A percentile compares a stretch with the other conserved stretches of the same genome.
phyloP scores from a whole-genome alignment of 495 filamentous ascomycete genomes.

The Schizothecium vesticola region DNA sequence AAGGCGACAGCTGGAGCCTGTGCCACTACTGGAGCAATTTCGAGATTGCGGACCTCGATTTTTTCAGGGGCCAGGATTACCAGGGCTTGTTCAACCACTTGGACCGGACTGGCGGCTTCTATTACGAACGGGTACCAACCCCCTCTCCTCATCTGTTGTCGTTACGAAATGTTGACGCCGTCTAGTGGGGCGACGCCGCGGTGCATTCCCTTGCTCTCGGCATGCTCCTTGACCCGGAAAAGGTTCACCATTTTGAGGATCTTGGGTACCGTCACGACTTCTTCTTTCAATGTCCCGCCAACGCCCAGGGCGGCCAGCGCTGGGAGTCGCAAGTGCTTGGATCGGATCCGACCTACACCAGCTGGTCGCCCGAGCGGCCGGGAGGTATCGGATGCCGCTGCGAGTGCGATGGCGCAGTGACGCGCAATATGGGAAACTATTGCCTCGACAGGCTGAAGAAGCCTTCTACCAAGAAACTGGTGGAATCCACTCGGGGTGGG shows the following conservation, averaged over 20 bases:
- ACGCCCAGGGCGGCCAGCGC: slow-evolving; percentile 38
- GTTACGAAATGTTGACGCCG: background rate
- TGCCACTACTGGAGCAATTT: slow-evolving; percentile 59
- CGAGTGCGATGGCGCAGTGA: slow-evolving; percentile 36
- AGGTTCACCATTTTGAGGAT: slow-evolving; percentile 50
- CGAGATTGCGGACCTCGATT: slow-evolving; percentile 50
- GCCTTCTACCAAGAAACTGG: slow-evolving; percentile 28
- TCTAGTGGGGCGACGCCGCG: slow-evolving; percentile 51
- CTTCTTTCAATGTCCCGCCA: slow-evolving; percentile 43
- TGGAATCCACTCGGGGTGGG: slow-evolving; percentile 21
- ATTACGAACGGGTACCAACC: slow-evolving; percentile 23
- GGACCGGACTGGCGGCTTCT: slow-evolving; percentile 48
- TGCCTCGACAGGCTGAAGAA: slow-evolving; percentile 34
- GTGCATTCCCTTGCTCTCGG: slow-evolving; percentile 48
- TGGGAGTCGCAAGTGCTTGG: slow-evolving; percentile 29
- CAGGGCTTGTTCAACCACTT: slow-evolving; percentile 44
- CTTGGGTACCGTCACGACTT: slow-evolving; percentile 49
- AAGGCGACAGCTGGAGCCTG: slow-evolving; percentile 37
- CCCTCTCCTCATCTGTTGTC: too few species aligned
- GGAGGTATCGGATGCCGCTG: slow-evolving; percentile 43
- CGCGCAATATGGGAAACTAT: slow-evolving; percentile 29
- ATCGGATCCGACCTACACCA: slow-evolving; percentile 5
- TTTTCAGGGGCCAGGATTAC: slow-evolving; percentile 46
- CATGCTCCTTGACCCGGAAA: slow-evolving; percentile 44
- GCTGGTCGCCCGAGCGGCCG: slow-evolving; percentile 28